Evolutionary conservation across 768 basidiomycete species (phyloP).

Genomic region (Pisolithus microcarpus): DNA sequence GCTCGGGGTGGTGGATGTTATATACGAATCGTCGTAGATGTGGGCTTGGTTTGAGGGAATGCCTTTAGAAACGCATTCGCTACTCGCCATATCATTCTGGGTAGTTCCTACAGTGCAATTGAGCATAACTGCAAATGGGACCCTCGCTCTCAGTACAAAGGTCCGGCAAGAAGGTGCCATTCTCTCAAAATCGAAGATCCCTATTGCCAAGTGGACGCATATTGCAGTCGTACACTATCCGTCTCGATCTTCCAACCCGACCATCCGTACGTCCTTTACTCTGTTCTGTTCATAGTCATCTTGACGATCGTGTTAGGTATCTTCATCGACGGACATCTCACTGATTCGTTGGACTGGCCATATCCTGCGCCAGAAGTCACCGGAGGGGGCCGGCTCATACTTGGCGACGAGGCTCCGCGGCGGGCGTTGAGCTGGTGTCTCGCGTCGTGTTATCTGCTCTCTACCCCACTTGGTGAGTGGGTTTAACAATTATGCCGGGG

Average conservation of each 20-base stretch:
- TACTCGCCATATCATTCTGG: slow-evolving; percentile 33
- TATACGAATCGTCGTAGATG: slow-evolving; percentile 22
- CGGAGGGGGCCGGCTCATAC: slow-evolving; percentile 33
- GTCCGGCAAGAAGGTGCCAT: slow-evolving; percentile 33
- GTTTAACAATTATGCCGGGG: neutral
- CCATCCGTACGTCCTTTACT: slow-evolving; percentile 44
- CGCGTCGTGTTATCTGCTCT: slow-evolving; percentile 57
- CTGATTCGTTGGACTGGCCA: slow-evolving; percentile 52
- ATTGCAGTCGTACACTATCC: slow-evolving; percentile 61
- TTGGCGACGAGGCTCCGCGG: slow-evolving; percentile 47
- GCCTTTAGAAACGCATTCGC: slow-evolving; percentile 25
- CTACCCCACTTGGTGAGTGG: slow-evolving; percentile 46
- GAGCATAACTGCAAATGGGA: slow-evolving; percentile 48
- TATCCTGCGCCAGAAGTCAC: slow-evolving; percentile 47
- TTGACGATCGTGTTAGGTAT: slow-evolving; percentile 40
- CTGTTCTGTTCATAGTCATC: neutral
- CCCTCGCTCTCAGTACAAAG: slow-evolving; percentile 41
- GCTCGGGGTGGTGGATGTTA: neutral
- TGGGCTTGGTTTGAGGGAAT: slow-evolving; percentile 46
- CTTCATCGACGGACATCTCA: slow-evolving; percentile 66
- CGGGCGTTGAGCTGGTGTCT: slow-evolving; percentile 51
- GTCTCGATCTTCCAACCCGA: slow-evolving; percentile 45
- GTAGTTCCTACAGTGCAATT: slow-evolving; percentile 35
- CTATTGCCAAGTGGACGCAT: slow-evolving; percentile 66
- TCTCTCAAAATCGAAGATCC: slow-evolving; percentile 41